phyloP scores from a whole-genome alignment of 352 stramenopile species.

The Plasmopara halstedii region DNA sequence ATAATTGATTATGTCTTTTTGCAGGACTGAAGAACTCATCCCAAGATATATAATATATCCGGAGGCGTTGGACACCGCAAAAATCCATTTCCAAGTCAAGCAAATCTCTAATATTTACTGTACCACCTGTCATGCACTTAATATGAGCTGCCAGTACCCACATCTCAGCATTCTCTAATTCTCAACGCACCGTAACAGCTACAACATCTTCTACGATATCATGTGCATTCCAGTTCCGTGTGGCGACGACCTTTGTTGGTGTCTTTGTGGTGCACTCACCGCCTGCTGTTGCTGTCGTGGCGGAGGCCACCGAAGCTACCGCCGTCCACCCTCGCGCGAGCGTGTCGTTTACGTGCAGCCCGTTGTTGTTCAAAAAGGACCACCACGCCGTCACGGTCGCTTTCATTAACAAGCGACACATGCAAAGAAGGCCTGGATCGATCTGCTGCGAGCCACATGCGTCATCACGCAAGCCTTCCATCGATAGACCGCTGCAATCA shows the following conservation, averaged over 20 bases:
- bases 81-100: no score
- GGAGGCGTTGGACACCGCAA: no score
- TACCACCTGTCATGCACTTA: background rate
- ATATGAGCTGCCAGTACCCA: background rate
- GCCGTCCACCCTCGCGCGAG: conserved; percentile 9
- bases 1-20: no score
- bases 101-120: no score
- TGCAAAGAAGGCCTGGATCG: background rate
- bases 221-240: conserved; percentile 26
- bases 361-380: conserved; percentile 20
- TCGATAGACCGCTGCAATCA: background rate
- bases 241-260: conserved; percentile 26
- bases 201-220: background rate
- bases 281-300: conserved; percentile 25
- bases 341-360: conserved; percentile 31
- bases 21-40: no score
- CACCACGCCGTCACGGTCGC: conserved; percentile 6
- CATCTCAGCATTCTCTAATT: conserved; percentile 14
- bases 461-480: no score
- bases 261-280: conserved; percentile 24
- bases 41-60: no score
- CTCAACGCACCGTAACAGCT: conserved; percentile 1
- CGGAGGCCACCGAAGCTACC: conserved; percentile 9
- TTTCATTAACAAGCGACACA: conserved; percentile 2
- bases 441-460: background rate